These are phyloP conservation scores for Agaricus sinodeliciosus DNA, from an alignment of 768 basidiomycete genomes.

Conservation along the genomic window DNA sequence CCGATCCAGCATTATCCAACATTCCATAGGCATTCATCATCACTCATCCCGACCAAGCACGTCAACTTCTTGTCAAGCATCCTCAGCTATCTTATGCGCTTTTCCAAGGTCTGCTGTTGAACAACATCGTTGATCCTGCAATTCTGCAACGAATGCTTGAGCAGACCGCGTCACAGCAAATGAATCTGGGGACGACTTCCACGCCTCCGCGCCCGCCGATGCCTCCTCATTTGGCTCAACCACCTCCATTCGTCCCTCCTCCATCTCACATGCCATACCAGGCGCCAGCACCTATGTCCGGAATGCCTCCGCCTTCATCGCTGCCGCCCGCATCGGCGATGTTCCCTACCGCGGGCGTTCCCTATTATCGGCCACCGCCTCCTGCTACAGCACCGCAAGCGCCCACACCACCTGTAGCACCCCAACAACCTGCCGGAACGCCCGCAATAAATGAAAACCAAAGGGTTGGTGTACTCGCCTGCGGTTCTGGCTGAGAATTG, in stretches of 20 bases:
- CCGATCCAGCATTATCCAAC: not conserved
- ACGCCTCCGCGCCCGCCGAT: conserved; percentile 20
- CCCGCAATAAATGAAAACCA: conserved; percentile 47
- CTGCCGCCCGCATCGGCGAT: conserved; percentile 22
- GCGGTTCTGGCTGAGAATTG: not conserved
- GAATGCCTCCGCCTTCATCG: conserved; percentile 21
- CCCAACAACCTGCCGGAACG: conserved; percentile 22
- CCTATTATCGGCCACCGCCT: conserved; percentile 16
- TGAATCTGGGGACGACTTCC: conserved; percentile 15
- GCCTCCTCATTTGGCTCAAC: conserved; percentile 41
- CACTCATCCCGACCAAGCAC: conserved; percentile 86
- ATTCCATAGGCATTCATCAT: conserved; percentile 76
- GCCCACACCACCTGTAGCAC: conserved; percentile 22
- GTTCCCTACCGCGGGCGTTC: conserved; percentile 26
- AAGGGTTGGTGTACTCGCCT: conserved; percentile 24
- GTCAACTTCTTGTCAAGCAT: conserved; percentile 67
- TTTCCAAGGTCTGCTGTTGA: conserved; percentile 88
- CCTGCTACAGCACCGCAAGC: conserved; percentile 9
- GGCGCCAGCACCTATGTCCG: conserved; percentile 24
- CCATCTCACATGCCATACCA: conserved; percentile 25
- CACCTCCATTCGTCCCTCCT: conserved; percentile 29
- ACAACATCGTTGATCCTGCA: conserved; percentile 87
- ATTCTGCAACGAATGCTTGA: conserved; percentile 69
- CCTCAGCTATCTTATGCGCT: conserved; percentile 95
- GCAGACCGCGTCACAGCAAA: conserved; percentile 23